Evolutionary conservation across 2,329 filamentous ascomycete genomes (phyloP), one percentile per base, ranked within the genome.

Genomic region (Daldinia sp.): DNA sequence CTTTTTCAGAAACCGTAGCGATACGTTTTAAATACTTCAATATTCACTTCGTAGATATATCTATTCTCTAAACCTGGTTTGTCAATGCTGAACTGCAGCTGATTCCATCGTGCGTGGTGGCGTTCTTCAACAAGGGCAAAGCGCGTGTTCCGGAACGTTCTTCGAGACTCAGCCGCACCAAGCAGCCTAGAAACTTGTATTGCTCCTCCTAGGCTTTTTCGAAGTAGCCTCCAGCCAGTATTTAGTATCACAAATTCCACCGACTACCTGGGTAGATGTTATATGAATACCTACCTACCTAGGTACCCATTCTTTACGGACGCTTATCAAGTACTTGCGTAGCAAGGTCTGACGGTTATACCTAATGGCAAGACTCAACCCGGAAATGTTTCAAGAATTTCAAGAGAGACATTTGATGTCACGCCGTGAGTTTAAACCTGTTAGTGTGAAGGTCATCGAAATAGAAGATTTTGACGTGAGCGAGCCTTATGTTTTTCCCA

Each of bases 381-480:
- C 29, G 2, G 47, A 50, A 0, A 30, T 57, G 1, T 49, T 61
- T 13, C 47, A 61, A 19, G 52, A 61, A 19, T 21, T 57, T 4
- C 30, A 39, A n/a, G 37, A 57, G 13, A 56, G 52, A n/a, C 58
- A 61, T 39, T 48, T 48, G n/a, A 15, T 2, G 17, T 47, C 23
- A 4, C 15, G 1, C 19, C 32, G 10, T 34, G 47, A 52, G 9
- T 61, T 52, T 17, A 61, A 41, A 1, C 32, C 52, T 27, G 32
- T 30, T 4, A 39, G 56, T 2, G 17, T 53, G 6, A 25, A 52
- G 13, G 47, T 57, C 5, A 41, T 61, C 5, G 58, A 61, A 27
- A 15, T 51, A 15, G 47, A 48, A 37, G 39, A 47, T 1, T 52
- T 61, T 13, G 39, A 61, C 19, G 52, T 57, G 11, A 8, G 15